Percentiles rank a stretch among this genome's conserved stretches.
These are phyloP conservation scores for Globisporangium perplexum DNA, from an alignment of 352 stramenopile genomes.

Conservation along the genomic window DNA sequence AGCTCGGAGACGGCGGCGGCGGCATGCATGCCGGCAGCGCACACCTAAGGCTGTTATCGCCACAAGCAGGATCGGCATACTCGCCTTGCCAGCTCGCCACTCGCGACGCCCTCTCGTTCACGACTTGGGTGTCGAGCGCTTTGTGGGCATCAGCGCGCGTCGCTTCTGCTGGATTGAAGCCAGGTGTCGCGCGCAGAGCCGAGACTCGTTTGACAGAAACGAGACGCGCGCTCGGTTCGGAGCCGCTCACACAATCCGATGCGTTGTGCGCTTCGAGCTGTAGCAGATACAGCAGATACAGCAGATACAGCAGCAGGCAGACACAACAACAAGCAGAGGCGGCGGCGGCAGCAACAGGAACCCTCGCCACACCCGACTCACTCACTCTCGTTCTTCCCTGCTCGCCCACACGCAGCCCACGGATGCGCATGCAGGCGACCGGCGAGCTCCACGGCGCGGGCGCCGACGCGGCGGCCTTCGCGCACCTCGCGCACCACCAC, in stretches of 20 bases:
- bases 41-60: too few relatives aligned
- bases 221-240: neutral
- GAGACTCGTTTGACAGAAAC: neutral
- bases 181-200: neutral
- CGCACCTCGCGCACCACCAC: conserved; percentile 9
- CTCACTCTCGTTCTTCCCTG: conserved; percentile 12
- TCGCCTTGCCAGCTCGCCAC: too few relatives aligned
- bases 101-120: too few relatives aligned
- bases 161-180: conserved; percentile 1
- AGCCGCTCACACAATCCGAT: neutral
- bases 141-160: neutral
- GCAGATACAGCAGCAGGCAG: too few relatives aligned
- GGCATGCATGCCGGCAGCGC: too few relatives aligned
- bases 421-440: conserved; percentile 42
- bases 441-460: conserved; percentile 13
- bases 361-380: neutral
- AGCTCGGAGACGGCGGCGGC: too few relatives aligned
- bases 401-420: conserved; percentile 1
- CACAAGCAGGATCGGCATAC: too few relatives aligned
- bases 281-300: too few relatives aligned
- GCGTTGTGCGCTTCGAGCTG: neutral
- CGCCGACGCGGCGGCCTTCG: conserved; percentile 15
- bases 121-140: neutral
- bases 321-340: neutral
- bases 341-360: neutral